phyloP scores from a whole-genome alignment of 176 grass and related monocot species.

The Raddia guianensis region DNA sequence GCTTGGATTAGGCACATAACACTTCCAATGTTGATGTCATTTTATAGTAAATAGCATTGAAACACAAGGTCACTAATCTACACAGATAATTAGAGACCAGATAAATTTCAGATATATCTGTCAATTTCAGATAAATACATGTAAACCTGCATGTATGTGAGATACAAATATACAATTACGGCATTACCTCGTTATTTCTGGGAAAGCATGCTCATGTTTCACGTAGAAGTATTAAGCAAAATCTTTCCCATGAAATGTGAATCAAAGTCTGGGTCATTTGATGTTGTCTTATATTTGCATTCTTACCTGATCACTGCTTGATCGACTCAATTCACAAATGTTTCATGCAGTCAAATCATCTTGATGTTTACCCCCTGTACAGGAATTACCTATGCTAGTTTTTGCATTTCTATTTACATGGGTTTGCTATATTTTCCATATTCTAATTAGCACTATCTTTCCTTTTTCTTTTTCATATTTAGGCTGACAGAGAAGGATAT shows the following conservation, averaged over 20 bases:
- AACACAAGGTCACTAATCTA: not conserved
- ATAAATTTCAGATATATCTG: not conserved
- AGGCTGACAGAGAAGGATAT: constrained; percentile 93
- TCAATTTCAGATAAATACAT: constrained; percentile 2
- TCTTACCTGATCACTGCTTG: not conserved
- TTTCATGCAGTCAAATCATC: not conserved
- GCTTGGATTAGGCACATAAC: too few relatives aligned
- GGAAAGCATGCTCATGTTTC: not conserved
- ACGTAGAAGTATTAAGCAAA: not conserved
- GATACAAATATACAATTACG: not conserved
- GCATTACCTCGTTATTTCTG: not conserved
- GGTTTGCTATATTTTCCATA: not conserved
- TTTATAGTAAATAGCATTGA: not conserved
- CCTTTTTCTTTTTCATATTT: constrained; percentile 18
- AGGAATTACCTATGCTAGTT: not conserved
- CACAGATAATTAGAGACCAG: not conserved
- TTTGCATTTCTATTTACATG: not conserved
- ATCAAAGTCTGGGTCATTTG: not conserved
- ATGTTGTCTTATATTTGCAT: not conserved
- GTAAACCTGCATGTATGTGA: constrained; percentile 5
- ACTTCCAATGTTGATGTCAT: not conserved
- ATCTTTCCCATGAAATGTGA: not conserved
- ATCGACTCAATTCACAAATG: not conserved
- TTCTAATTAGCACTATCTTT: not conserved
- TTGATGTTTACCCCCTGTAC: not conserved